Conservation (phyloP, 1,284 basidiomycete genomes). For the Fomitopsis pinicola region DNA sequence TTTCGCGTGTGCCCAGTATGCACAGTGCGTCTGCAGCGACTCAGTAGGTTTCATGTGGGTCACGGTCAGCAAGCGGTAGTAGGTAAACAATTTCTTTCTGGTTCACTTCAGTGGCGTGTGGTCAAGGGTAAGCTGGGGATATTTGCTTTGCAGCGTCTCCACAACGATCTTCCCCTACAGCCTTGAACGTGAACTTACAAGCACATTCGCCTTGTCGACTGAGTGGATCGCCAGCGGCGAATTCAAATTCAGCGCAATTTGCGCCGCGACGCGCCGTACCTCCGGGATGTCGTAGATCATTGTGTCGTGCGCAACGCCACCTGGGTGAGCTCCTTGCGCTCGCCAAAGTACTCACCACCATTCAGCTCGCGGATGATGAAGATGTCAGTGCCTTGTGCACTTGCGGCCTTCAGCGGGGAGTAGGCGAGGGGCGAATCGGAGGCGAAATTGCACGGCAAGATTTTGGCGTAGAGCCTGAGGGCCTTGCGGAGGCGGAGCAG, state of each 20-base stretch:
- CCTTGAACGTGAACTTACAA: conserved; percentile 76
- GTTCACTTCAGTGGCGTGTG: conserved; percentile 47
- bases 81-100: too few relatives aligned
- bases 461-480: conserved; percentile 95
- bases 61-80: too few relatives aligned
- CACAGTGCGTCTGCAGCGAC: too few relatives aligned
- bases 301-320: conserved; percentile 80
- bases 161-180: conserved; percentile 93
- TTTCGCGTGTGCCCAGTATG: too few relatives aligned
- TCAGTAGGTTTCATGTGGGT: too few relatives aligned
- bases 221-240: conserved; percentile 91
- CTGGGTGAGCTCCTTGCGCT: conserved; percentile 83
- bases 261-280: conserved; percentile 90
- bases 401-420: conserved; percentile 90
- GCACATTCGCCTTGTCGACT: conserved; percentile 98
- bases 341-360: conserved; percentile 91
- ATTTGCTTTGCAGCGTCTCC: conserved; percentile 80
- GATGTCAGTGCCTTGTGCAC: conserved; percentile 86
- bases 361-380: conserved; percentile 96
- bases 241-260: conserved; percentile 80
- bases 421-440: conserved; percentile 85
- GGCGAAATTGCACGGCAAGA: conserved; percentile 94
- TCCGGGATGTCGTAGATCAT: conserved; percentile 93
- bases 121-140: conserved; percentile 80
- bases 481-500: conserved; percentile 90